Percentiles rank a stretch among this genome's conserved stretches.
phyloP scores from a whole-genome alignment of 495 filamentous ascomycete species.

The Halenospora varia region DNA sequence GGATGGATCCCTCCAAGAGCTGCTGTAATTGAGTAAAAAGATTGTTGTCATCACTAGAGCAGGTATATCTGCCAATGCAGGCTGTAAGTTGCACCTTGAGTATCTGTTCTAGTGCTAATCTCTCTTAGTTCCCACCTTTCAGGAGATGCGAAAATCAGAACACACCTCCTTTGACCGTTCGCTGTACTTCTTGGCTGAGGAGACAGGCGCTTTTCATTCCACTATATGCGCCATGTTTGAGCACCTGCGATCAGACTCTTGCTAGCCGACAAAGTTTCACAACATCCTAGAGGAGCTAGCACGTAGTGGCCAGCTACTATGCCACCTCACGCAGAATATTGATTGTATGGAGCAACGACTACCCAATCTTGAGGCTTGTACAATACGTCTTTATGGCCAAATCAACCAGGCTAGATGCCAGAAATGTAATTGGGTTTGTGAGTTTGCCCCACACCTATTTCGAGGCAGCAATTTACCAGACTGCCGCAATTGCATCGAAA shows the following conservation, averaged over 20 bases:
- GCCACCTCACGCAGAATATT: constrained; percentile 15
- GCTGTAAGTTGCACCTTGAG: constrained; percentile 17
- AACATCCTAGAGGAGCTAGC: constrained; percentile 18
- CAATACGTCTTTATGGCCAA: constrained; percentile 14
- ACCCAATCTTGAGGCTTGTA: constrained; percentile 13
- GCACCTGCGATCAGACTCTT: constrained; percentile 13
- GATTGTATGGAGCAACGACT: constrained; percentile 10
- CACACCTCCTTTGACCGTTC: constrained; percentile 19
- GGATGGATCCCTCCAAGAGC: constrained; percentile 17
- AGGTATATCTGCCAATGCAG: constrained; percentile 12
- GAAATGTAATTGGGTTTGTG: constrained; percentile 15
- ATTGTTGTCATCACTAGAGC: constrained; percentile 16
- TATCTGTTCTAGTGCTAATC: constrained; percentile 18
- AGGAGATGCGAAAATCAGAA: constrained; percentile 20
- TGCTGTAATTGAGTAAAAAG: constrained; percentile 19
- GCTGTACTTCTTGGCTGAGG: constrained; percentile 19
- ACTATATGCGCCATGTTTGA: constrained; percentile 13
- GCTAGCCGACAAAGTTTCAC: constrained; percentile 14
- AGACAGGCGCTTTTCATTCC: constrained; percentile 16
- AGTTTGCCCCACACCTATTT: constrained; percentile 13
- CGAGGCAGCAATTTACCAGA: constrained; percentile 11
- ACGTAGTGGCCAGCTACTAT: constrained; percentile 8
- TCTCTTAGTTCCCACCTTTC: constrained; percentile 20
- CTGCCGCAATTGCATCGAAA: constrained; percentile 9
- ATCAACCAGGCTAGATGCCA: constrained; percentile 9